Evolutionary conservation across 495 filamentous ascomycete species (phyloP).

Genomic region (Paragyromitra xinjiangensis): DNA sequence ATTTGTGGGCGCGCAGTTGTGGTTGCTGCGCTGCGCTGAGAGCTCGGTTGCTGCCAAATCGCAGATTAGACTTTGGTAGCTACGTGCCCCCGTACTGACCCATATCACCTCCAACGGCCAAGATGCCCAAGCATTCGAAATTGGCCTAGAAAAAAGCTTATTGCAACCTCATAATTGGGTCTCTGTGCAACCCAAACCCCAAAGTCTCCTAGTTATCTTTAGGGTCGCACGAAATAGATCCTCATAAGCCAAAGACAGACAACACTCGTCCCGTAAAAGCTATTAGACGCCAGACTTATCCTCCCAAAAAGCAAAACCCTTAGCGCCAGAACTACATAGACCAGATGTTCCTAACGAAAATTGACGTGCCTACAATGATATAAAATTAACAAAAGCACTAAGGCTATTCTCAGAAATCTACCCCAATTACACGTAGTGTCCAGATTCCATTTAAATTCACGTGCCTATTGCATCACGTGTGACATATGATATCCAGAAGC

Average conservation of each 20-base stretch:
- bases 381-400: background rate
- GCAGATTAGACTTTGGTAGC: too few species aligned
- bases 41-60: too few species aligned
- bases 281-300: background rate
- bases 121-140: slow-evolving; percentile 20
- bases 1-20: too few species aligned
- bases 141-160: slow-evolving; percentile 2
- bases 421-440: background rate
- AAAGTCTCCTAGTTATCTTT: background rate
- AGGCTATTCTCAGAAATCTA: background rate
- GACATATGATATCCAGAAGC: too few species aligned
- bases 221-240: background rate
- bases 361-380: background rate
- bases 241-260: background rate
- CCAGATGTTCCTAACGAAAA: background rate
- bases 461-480: background rate
- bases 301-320: background rate
- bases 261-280: background rate
- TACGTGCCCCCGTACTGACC: too few species aligned
- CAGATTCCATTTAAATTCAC: background rate
- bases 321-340: background rate
- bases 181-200: background rate
- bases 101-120: background rate
- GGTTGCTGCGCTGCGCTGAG: too few species aligned
- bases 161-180: background rate